Conservation (phyloP, 257 asterid genomes). For the Nicotiana undulata region DNA sequence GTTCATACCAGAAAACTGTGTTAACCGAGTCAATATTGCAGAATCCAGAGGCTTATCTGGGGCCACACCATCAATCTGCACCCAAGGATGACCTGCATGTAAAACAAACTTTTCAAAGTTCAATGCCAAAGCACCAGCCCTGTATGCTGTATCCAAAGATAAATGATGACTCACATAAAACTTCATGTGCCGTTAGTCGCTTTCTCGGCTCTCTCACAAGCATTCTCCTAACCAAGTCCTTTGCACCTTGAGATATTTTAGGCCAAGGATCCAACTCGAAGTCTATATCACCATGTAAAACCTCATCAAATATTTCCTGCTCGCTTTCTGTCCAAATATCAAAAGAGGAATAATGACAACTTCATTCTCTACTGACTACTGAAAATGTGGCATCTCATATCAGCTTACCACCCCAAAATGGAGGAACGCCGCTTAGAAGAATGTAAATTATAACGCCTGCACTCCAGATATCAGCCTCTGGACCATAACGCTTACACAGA, state of each 20-base stretch:
- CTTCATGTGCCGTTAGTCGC: constrained; percentile 59
- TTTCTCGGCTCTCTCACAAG: constrained; percentile 50
- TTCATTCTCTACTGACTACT: neutral
- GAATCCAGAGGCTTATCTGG: constrained; percentile 73
- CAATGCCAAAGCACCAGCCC: neutral
- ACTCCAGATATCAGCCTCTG: constrained; percentile 70
- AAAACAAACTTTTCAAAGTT: neutral
- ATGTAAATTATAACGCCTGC: constrained; percentile 71
- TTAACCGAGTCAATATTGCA: constrained; percentile 56
- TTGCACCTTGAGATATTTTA: constrained; percentile 57
- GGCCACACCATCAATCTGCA: constrained; percentile 49
- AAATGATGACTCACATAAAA: constrained; percentile 43
- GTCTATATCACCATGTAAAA: constrained; percentile 56
- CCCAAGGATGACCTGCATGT: constrained; percentile 83
- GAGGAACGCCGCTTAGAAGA: constrained; percentile 62
- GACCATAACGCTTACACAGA: constrained; percentile 49
- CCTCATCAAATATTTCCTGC: constrained; percentile 59
- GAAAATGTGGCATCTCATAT: neutral
- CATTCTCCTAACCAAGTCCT: constrained; percentile 53
- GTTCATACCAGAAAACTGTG: constrained; percentile 65
- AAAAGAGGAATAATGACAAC: neutral
- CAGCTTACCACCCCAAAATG: constrained; percentile 67
- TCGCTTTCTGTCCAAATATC: constrained; percentile 43
- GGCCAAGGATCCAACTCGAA: constrained; percentile 71
- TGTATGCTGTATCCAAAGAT: too few species aligned